Percentiles rank a stretch among this genome's conserved stretches.
Conservation (phyloP, 352 stramenopile genomes). For the Elongisporangium prolatum region DNA sequence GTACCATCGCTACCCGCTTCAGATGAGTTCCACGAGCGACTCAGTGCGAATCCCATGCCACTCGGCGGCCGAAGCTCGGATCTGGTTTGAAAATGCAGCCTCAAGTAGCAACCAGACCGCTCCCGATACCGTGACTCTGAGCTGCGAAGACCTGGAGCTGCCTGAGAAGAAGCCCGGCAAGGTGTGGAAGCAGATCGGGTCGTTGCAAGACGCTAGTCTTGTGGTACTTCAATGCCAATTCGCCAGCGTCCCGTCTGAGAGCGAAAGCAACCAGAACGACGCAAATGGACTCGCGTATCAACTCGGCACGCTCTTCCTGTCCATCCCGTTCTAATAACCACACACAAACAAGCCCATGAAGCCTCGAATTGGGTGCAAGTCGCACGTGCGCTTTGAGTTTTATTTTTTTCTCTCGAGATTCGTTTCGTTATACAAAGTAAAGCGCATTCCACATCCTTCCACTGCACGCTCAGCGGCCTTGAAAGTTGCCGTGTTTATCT, state of each 20-base stretch:
- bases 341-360: no score
- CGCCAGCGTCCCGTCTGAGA: conserved; percentile 15
- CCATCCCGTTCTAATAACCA: conserved; percentile 33
- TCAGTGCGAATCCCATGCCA: conserved; percentile 20
- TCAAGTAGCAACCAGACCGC: background rate
- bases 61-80: conserved; percentile 25
- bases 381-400: no score
- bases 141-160: conserved; percentile 37
- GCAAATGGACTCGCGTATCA: conserved; percentile 10
- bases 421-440: no score
- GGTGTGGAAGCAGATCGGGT: conserved; percentile 73
- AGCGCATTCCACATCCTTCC: no score
- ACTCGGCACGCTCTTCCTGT: conserved; percentile 57
- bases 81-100: conserved; percentile 22
- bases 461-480: no score
- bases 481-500: no score
- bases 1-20: conserved; percentile 62
- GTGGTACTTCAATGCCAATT: conserved; percentile 78
- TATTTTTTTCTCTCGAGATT: no score
- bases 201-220: conserved; percentile 49
- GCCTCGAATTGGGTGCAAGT: no score
- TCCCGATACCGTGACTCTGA: conserved; percentile 15
- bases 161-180: conserved; percentile 27
- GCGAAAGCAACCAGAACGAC: conserved; percentile 15
- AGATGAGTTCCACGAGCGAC: background rate